phyloP scores from a whole-genome alignment of 768 basidiomycete genomes.

The Mycena capillaripes region DNA sequence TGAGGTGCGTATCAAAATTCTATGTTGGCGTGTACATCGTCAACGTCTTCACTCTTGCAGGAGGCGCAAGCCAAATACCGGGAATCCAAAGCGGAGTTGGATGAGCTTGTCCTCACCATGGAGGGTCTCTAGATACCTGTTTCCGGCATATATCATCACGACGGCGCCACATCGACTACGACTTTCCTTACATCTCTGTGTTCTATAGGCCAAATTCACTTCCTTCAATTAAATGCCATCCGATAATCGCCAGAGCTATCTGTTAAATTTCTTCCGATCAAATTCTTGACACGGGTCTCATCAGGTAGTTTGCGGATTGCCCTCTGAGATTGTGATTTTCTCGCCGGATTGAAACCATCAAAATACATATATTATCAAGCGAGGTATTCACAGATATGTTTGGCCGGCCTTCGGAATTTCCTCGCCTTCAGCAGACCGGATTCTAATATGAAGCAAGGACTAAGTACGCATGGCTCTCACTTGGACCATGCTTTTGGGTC shows the following conservation, averaged over 20 bases:
- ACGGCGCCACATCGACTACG: constrained; percentile 19
- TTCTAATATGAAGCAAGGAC: too few species aligned
- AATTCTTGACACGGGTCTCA: neutral
- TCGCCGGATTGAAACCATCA: too few species aligned
- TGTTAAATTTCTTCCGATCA: neutral
- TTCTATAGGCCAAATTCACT: constrained; percentile 25
- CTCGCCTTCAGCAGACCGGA: too few species aligned
- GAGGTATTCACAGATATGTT: too few species aligned
- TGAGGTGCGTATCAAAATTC: constrained; percentile 70
- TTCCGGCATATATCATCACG: constrained; percentile 10
- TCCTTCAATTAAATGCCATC: constrained; percentile 1
- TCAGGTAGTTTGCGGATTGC: too few species aligned
- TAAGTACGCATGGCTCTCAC: too few species aligned
- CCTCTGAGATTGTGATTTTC: too few species aligned
- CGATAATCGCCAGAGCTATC: neutral
- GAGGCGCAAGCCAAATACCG: constrained; percentile 80
- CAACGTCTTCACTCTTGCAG: constrained; percentile 53
- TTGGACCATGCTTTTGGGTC: too few species aligned
- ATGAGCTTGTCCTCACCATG: constrained; percentile 86
- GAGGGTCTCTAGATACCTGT: constrained; percentile 63
- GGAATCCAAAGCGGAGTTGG: constrained; percentile 83
- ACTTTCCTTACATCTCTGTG: constrained; percentile 22
- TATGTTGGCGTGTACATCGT: neutral
- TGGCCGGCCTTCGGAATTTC: too few species aligned
- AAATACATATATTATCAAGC: too few species aligned